These are phyloP conservation scores for Kodamaea nitidulidarum DNA, from an alignment of 805 yeast genomes.

Conservation along the genomic window DNA sequence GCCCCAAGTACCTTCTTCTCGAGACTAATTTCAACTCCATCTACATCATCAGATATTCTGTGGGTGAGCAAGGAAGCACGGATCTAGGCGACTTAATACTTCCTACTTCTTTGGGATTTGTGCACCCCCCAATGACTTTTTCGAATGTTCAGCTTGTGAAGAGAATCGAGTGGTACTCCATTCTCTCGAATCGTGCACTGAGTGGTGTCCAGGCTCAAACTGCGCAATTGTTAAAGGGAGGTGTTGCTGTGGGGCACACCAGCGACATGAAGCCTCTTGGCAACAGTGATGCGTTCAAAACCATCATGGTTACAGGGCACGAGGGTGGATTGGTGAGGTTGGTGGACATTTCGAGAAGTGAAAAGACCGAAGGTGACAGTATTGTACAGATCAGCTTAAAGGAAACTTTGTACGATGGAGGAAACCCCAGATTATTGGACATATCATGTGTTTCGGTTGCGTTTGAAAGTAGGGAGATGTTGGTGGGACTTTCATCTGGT, in stretches of 20 bases:
- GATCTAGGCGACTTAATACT: constrained; percentile 43
- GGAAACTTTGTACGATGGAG: constrained; percentile 29
- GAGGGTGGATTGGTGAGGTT: constrained; percentile 77
- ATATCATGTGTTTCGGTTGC: constrained; percentile 68
- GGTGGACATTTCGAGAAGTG: constrained; percentile 81
- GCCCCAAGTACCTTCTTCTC: constrained; percentile 63
- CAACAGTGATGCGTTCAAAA: constrained; percentile 39
- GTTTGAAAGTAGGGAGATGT: constrained; percentile 69
- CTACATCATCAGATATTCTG: constrained; percentile 55
- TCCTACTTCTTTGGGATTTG: constrained; percentile 78
- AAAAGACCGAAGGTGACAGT: constrained; percentile 32
- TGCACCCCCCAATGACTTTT: constrained; percentile 65
- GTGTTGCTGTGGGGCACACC: constrained; percentile 54
- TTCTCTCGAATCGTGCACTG: constrained; percentile 42
- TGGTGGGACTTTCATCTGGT: constrained; percentile 65
- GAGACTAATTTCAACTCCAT: constrained; percentile 62
- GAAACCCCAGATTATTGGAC: constrained; percentile 34
- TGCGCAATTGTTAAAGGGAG: constrained; percentile 66
- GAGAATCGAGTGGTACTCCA: constrained; percentile 73
- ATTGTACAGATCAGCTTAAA: constrained; percentile 31
- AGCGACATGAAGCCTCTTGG: constrained; percentile 29
- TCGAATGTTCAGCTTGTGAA: constrained; percentile 51
- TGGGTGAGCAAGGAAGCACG: constrained; percentile 13
- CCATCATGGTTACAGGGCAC: constrained; percentile 75
- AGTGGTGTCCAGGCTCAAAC: constrained; percentile 38